A percentile compares a stretch with the other conserved stretches of the same genome.
Conservation (phyloP, 2,329 filamentous ascomycete species). For the Monosporascus cannonballus region DNA sequence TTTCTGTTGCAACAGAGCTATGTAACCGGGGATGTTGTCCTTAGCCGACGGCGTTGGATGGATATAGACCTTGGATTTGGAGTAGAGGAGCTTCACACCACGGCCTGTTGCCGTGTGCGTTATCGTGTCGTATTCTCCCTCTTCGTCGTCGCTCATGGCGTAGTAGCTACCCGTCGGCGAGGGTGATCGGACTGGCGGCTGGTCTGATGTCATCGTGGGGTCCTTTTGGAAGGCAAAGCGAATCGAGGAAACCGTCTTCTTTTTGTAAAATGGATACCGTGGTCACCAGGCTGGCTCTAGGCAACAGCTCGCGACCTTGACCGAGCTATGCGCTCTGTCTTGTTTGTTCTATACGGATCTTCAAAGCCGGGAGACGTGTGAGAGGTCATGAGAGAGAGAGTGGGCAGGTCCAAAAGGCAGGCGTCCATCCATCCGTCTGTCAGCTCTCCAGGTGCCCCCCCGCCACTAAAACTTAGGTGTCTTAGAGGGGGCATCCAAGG, state of each 20-base stretch:
- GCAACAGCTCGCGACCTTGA: not conserved
- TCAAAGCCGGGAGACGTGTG: not conserved
- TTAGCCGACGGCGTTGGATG: constrained; percentile 89
- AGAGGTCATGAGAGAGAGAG: not conserved
- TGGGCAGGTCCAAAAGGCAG: not conserved
- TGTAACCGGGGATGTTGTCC: constrained; percentile 92
- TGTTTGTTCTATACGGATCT: not conserved
- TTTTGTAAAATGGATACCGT: no score
- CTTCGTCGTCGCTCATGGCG: constrained; percentile 93
- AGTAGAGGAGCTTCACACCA: constrained; percentile 89
- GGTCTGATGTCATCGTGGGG: constrained; percentile 29
- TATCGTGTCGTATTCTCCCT: constrained; percentile 92
- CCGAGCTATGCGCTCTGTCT: not conserved
- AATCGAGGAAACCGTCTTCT: no score
- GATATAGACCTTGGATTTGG: constrained; percentile 98
- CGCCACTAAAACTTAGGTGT: not conserved
- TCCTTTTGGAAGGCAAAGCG: constrained; percentile 1
- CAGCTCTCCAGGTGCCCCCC: not conserved
- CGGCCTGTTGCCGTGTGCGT: constrained; percentile 69
- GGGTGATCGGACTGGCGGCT: constrained; percentile 32
- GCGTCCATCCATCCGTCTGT: not conserved
- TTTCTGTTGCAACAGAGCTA: constrained; percentile 91
- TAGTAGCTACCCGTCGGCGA: constrained; percentile 89
- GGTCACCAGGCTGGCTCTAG: not conserved
- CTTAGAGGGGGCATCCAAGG: not conserved